These are phyloP conservation scores for Trichophyton benhamiae DNA, from an alignment of 2,329 filamentous ascomycete genomes.

Conservation along the genomic window DNA sequence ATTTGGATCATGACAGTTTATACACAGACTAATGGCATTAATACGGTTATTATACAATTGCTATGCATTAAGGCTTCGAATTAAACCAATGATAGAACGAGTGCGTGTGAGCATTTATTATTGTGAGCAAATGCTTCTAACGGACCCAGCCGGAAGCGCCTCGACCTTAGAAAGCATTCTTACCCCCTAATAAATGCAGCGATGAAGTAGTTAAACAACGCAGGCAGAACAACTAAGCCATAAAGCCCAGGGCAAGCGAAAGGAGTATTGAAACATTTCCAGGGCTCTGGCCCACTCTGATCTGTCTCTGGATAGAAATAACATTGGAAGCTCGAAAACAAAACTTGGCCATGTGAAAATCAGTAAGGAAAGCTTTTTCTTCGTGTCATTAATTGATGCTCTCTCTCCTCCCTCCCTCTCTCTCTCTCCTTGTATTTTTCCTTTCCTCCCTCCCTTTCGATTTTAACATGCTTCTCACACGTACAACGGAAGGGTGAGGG, in stretches of 20 bases:
- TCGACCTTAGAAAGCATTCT: not conserved
- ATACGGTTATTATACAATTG: too few species aligned
- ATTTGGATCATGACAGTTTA: too few species aligned
- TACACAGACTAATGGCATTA: too few species aligned
- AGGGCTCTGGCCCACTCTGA: not conserved
- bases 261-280: not conserved
- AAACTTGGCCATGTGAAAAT: not conserved
- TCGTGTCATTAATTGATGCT: not conserved
- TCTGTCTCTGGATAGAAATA: not conserved
- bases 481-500: not conserved
- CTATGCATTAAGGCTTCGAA: too few species aligned
- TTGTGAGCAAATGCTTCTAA: not conserved
- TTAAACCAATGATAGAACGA: not conserved
- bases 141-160: not conserved
- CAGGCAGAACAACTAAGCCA: not conserved
- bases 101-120: not conserved
- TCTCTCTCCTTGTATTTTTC: not conserved
- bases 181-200: not conserved
- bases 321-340: not conserved
- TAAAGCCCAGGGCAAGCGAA: not conserved
- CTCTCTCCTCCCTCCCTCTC: not conserved
- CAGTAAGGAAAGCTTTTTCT: not conserved
- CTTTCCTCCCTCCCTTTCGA: too few species aligned
- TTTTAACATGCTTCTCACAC: not conserved
- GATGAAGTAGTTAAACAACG: not conserved